Base-by-base conservation (phyloP, 805 yeast species). In the Ogataea pilisensis region DNA sequence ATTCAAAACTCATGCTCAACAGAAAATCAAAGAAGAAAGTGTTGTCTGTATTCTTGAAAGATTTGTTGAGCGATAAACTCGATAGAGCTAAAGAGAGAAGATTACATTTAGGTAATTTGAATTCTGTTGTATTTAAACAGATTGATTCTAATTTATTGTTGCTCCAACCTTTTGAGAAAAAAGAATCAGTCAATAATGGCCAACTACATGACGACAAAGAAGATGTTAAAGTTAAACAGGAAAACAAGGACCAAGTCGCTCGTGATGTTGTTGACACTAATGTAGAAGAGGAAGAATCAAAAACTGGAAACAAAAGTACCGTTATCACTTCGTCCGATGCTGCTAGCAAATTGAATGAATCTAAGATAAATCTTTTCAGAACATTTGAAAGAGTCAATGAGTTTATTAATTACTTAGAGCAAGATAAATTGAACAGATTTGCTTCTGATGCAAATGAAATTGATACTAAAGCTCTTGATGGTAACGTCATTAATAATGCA, bases 21-120 rank as follows among this genome's bases (percentile, higher is more conserved):
- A 55, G 48, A 30, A 51, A 54, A 26, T 51, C 51, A 26, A 58
- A 53, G 36, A 55, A 59, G 35, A 54, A 49, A 37, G 35, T 55
- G 7, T 34, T 60, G 24, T 55, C 61, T 16, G 43, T 42, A 6
- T 61, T 62, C 42, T 34, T 63, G 2, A 53, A 48, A 37, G 64
- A 61, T 16, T 33, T 54, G 18, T 31, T 58, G 4, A 31, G 39
- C 9, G 38, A 41, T n/a, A 54, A 57, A 35, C 37, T 50, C 27
- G 48, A 42, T 12, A 46, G 52, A 37, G 39, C 45, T 7, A 46
- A 52, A 30, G 29, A 24, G 2, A 39, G 42, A 41, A 51, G 66
- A 36, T 26, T 44, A 8, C 36, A 31, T 8, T 28, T 39, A 16
- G 66, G 66, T 8, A 60, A 60, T 35, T 42, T 61, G 41, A 48